These are phyloP conservation scores for Fusarium continuum DNA, from an alignment of 2,329 filamentous ascomycete genomes.

Conservation along the genomic window DNA sequence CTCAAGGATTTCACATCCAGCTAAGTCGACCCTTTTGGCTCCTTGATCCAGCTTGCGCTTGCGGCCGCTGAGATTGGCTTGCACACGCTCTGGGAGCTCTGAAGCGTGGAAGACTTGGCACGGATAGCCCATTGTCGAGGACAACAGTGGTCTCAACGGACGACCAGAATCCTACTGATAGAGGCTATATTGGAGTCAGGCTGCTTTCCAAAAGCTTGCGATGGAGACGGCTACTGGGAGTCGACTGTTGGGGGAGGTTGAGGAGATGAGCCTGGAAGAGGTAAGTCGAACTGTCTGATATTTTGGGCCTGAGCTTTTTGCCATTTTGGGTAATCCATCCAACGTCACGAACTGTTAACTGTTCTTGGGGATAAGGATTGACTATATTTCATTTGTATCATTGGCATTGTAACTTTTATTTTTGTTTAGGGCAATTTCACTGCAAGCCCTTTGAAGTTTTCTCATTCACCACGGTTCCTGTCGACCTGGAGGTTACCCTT, in stretches of 20 bases:
- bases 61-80: slow-evolving; percentile 58
- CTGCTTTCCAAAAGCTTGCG: slow-evolving; percentile 1
- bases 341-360: slow-evolving; percentile 13
- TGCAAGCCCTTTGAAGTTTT: background rate
- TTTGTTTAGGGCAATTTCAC: too few relatives aligned
- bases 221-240: slow-evolving; percentile 58
- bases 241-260: slow-evolving; percentile 63
- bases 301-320: slow-evolving; percentile 23
- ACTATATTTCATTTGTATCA: too few relatives aligned
- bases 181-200: background rate
- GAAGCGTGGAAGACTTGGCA: slow-evolving; percentile 63
- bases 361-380: background rate
- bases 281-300: slow-evolving; percentile 52
- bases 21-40: slow-evolving; percentile 57
- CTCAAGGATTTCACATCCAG: slow-evolving; percentile 64
- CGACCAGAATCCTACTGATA: background rate
- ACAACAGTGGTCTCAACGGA: background rate
- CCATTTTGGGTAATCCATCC: background rate
- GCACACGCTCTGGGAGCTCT: slow-evolving; percentile 60
- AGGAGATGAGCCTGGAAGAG: slow-evolving; percentile 67
- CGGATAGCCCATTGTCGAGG: slow-evolving; percentile 64
- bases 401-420: too few relatives aligned
- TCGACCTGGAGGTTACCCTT: background rate
- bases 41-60: slow-evolving; percentile 60
- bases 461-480: background rate